Evolutionary conservation across 2,329 filamentous ascomycete species (phyloP), one percentile per base, ranked within the genome.

Genomic region (Lasiodiplodia sp.): DNA sequence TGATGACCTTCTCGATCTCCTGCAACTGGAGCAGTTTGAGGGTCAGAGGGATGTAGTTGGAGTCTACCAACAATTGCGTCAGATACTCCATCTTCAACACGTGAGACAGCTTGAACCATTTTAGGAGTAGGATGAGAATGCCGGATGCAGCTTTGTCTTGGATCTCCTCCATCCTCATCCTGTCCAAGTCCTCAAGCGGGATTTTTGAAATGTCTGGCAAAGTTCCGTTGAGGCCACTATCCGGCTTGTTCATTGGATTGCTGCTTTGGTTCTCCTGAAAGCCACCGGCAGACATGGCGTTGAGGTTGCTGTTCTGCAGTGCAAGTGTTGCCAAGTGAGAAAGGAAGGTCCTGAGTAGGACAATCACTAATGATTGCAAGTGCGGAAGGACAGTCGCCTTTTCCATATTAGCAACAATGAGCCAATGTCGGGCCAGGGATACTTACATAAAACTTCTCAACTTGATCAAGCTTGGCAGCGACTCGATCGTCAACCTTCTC

Each of bases 31-130:
- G 94, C 60, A 97, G 88, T 81, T 98, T 98, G 38, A 99, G 83
- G 28, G 97, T 91, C 37, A 99, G 84, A 0, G 95, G 95, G 7
- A 99, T 86, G 78, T 97, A 99, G 78, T 97, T 98, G 4, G 93
- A 96, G 79, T 99, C 96, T 34, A 99, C 86, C 12, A 99, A 84
- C 2, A 99, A 86, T 76, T 99, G 96, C 0, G 94, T 95, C 75
- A 99, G 83, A 75, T 97, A 98, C 80, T 99, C 96, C 73, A 96
- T 97, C 77, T 97, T 97, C 72, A 99, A 84, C 34, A 98, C 88
- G 77, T 99, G 96, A 69, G 94, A 97, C 66, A 97, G 84, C 78
- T 97, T 96, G 74, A 98, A 91, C 96, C 96, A 99, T 80, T 98
- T 99, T 70, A 98, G 78, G 55, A 98, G 81, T n/a, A 97, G 83